These are phyloP conservation scores for Termitomyces sp. DNA, from an alignment of 768 basidiomycete species.

Conservation along the genomic window DNA sequence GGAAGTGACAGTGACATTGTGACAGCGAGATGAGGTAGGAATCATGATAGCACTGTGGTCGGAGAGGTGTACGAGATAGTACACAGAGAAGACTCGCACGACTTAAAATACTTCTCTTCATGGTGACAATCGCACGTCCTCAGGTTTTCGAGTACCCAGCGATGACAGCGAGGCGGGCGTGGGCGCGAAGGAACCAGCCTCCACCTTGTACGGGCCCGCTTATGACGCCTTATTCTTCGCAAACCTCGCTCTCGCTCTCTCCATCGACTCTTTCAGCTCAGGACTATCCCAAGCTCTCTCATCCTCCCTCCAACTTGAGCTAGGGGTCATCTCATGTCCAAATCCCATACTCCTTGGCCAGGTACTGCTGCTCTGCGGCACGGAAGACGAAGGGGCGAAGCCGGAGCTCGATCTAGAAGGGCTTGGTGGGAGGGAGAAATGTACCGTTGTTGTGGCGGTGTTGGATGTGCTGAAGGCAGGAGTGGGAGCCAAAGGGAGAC, in stretches of 20 bases:
- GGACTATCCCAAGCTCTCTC: constrained; percentile 51
- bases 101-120: neutral
- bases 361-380: constrained; percentile 11
- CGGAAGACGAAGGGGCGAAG: constrained; percentile 7
- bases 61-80: neutral
- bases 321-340: constrained; percentile 18
- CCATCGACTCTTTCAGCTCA: constrained; percentile 68
- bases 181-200: neutral
- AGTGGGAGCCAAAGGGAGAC: constrained; percentile 18
- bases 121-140: neutral
- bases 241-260: constrained; percentile 35
- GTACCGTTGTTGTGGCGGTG: constrained; percentile 8
- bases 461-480: neutral
- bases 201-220: neutral
- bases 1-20: too few species aligned
- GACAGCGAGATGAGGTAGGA: neutral
- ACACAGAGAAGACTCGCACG: neutral
- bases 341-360: constrained; percentile 17
- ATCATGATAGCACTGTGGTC: neutral
- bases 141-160: neutral
- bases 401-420: constrained; percentile 7
- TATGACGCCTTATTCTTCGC: neutral
- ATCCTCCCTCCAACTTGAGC: constrained; percentile 35
- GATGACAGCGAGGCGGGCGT: neutral
- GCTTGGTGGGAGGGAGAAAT: constrained; percentile 18